Base-by-base conservation (phyloP, 2,329 filamentous ascomycete species). In the Colletotrichum sp. region DNA sequence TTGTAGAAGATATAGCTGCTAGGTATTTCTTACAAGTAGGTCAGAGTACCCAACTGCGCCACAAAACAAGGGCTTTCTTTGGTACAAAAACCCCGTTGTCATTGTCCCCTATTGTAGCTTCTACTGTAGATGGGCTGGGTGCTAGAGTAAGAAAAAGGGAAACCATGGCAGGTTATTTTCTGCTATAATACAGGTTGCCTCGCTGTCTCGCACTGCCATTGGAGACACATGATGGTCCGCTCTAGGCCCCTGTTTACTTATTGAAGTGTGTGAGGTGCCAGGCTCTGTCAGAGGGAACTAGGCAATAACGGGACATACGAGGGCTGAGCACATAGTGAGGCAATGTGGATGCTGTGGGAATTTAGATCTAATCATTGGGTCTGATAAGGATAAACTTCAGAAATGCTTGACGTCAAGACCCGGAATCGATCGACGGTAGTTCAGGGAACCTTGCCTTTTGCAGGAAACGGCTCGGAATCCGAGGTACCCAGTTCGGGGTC, bases 371-470 rank as follows among this genome's bases (percentile, higher is more conserved):
- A 52, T 52, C 6, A 26, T 24, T 14, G 12, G 58, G 21, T 63
- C 24, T 61, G 30, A 58, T 43, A n/a, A 24, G 52, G 62, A 71
- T 74, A 30, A 21, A 56, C 18, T 72, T 74, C 28, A 6, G 16
- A 14, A 67, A 63, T 74, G 55, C 21, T 74, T 72, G 69, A 74
- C 62, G 69, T 74, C 32, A 74, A 72, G 24, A 34, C 48, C 14
- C 13, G 26, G 26, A 38, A 18, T 38, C 24, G 69, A 72, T 74
- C 72, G 36, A 56, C 28, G 55, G 18, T 36, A 28, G 12, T 43
- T 48, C 8, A 36, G 43, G 32, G 58, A 68, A 48, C 62, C 63
- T 52, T 73, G 26, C 18, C 43, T 75, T 36, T 30, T 21, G 36
- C 36, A 14, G 67, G 26, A 69, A 6, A 7, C 21, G 36, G 14